Evolutionary conservation across 2,329 filamentous ascomycete species (phyloP).

Genomic region (Leptographium radiaticola): DNA sequence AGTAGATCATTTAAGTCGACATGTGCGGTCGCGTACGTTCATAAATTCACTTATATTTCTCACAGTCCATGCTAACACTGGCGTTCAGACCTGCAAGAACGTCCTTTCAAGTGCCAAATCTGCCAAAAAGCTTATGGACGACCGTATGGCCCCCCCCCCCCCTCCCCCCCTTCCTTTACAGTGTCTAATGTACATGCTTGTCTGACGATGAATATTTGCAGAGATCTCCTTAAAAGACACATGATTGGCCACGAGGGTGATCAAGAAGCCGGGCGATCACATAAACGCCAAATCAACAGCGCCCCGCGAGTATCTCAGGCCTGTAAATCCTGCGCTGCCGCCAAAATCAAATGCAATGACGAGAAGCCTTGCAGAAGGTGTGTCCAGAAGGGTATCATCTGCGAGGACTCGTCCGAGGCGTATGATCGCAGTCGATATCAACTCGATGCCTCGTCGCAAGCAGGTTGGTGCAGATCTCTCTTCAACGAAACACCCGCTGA

Average conservation of each 20-base stretch:
- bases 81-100: conserved; percentile 7
- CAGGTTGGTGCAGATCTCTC: no score
- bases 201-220: neutral
- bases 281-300: neutral
- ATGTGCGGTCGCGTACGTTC: conserved; percentile 9
- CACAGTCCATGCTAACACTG: no score
- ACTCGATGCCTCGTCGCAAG: neutral
- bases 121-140: conserved; percentile 9
- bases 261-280: neutral
- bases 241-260: conserved; percentile 3
- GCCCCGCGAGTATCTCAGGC: conserved; percentile 38
- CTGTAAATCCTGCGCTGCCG: conserved; percentile 36
- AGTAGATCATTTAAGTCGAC: conserved; percentile 8
- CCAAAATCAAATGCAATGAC: conserved; percentile 42
- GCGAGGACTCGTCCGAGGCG: conserved; percentile 19
- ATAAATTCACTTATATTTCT: neutral
- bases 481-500: no score
- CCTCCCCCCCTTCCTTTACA: neutral
- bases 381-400: conserved; percentile 30
- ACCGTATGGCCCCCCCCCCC: neutral
- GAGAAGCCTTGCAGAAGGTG: conserved; percentile 40
- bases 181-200: neutral
- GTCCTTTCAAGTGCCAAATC: conserved; percentile 6
- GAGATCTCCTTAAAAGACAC: conserved; percentile 9
- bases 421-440: neutral